Evolutionary conservation across 257 asterid genomes (phyloP).

Genomic region (Apocynum venetum): DNA sequence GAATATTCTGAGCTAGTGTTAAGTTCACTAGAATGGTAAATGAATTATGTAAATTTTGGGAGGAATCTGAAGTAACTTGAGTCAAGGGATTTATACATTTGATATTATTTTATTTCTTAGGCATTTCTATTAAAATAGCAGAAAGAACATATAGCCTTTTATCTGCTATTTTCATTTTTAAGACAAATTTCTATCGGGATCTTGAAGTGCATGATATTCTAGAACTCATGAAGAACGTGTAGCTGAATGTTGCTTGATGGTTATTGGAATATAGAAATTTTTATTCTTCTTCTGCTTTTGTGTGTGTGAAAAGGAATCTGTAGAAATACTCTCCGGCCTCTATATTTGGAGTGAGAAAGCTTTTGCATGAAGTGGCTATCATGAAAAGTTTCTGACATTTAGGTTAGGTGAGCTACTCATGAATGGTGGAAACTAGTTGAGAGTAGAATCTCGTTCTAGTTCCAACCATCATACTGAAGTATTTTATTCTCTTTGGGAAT

Average conservation of each 20-base stretch:
- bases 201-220: neutral
- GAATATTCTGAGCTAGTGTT: neutral
- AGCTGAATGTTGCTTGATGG: neutral
- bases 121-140: neutral
- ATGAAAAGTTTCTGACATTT: neutral
- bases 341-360: neutral
- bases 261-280: neutral
- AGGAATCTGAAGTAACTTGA: neutral
- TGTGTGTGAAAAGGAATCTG: neutral
- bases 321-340: neutral
- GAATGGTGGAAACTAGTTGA: neutral
- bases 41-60: neutral
- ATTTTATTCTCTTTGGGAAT: neutral
- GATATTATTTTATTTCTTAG: neutral
- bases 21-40: neutral
- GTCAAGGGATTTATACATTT: neutral
- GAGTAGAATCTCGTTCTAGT: neutral
- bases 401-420: neutral
- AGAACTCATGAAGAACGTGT: neutral
- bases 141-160: no score
- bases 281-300: neutral
- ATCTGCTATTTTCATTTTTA: neutral
- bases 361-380: neutral
- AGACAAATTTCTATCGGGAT: neutral
- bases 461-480: neutral